Evolutionary conservation across 1,284 basidiomycete species (phyloP), one percentile per base, ranked within the genome.

Genomic region (Ustanciosporium gigantosporum): DNA sequence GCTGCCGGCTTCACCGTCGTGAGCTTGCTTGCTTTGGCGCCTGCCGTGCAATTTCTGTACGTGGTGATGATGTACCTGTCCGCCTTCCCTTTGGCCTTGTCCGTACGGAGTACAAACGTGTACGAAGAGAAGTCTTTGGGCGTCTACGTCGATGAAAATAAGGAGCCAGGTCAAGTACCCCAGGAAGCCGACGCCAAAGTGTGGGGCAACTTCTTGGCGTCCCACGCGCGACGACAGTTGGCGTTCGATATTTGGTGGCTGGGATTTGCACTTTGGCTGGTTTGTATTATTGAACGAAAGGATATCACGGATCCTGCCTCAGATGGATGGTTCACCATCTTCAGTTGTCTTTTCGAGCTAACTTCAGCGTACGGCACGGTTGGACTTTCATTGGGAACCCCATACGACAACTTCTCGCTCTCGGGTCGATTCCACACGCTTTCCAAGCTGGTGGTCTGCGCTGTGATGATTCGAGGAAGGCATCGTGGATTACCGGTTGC

Each of bases 61-160:
- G 85, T 75, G 36, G 25, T 75, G 36, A 76, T 77, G 74, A 94
- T 94, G 90, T 78, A 78, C 24, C 57, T 78, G 50, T 58, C 68
- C 31, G 73, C 76, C 20, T 83, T 82, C 59, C 82, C 83, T 11
- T 80, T 84, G 32, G 83, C 83, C 16, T 75, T 85, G 45, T 87
- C 87, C 66, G 90, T 98, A 9, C 88, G 93, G n/a, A 86, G 89
- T n/a, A 96, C 94, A 17, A 97, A 97, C 78, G 94, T 97, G 1
- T 97, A 96, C 78, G 94, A 98, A 77, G 92, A 96, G 70, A 85
- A 70, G 43, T 68, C 68, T 19, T 56, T 78, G 2, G 75, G 76
- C 5, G 64, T 74, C 11, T 74, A 60, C 36, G 52, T 57, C 32
- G 51, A 55, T 24, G 59, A 70, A 23, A 43, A 41, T 5, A 7